Base-by-base conservation (phyloP, 2,329 filamentous ascomycete species). In the Dactylonectria macrodidyma region DNA sequence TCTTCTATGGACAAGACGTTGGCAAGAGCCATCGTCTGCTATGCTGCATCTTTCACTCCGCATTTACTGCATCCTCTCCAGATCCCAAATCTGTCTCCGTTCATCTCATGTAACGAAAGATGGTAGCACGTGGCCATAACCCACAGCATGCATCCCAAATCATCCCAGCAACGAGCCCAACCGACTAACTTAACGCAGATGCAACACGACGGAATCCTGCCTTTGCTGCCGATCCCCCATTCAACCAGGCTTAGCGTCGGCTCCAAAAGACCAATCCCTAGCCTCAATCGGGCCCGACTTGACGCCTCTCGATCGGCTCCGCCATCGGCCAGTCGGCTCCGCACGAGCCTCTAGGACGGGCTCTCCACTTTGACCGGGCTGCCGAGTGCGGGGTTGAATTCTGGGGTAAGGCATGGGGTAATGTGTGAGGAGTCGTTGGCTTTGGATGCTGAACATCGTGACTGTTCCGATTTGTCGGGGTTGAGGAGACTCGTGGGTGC, bases 321-420 rank as follows among this genome's bases (percentile, higher is more conserved):
- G 59, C 51, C 48, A 38, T 7, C 14, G 16, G 26, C n/a, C 16
- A 30, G 33, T 61, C 59, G 59, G 59, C 24, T 54, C 59, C 59
- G 59, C 58, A 36, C 14, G 8, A 19, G 56, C 47, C 46, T 52
- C 46, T 30, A 30, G 7, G 26, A 30, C 26, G 30, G 10, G 11
- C 19, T 12, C 54, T 58, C 41, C 11, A n/a, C 38, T n/a, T 8
- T 22, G 54, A 24, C 26, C 26, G n/a, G 26, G 26, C 51, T 58
- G 41, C 59, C 54, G 59, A 62, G 51, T 66, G 54, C 52, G 64
- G 64, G 64, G 64, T 59, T 57, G 9, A n/a, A 59, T 46, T 62
- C 64, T 52, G 63, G 63, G 63, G 63, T 61, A 30, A 30, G 26
- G 26, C 26, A 62, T 24, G 52, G 50, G 50, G 48, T 41, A 33